These are phyloP conservation scores for Sordariomycetes sp. DNA, from an alignment of 2,329 filamentous ascomycete genomes.

Conservation along the genomic window DNA sequence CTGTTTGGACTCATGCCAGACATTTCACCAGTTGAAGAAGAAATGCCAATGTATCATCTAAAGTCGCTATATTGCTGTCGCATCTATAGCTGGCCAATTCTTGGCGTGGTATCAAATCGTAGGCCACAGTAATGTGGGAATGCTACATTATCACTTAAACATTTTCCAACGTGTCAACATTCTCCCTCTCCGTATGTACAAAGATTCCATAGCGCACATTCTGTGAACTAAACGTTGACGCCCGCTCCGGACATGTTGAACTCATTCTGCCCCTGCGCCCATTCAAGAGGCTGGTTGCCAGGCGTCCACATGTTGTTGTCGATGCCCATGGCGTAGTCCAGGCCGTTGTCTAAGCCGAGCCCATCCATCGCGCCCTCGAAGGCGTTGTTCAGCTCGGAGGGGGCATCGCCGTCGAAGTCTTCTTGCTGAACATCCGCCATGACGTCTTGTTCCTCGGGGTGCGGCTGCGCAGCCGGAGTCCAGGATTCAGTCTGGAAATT, in stretches of 20 bases:
- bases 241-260: slow-evolving; percentile 19
- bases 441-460: not conserved
- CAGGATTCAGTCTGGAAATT: no score
- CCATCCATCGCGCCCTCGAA: slow-evolving; percentile 39
- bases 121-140: no score
- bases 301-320: slow-evolving; percentile 25
- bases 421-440: slow-evolving; percentile 4
- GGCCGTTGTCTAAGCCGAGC: slow-evolving; percentile 33
- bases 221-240: slow-evolving; percentile 16
- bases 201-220: no score
- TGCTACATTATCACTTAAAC: no score
- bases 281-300: slow-evolving; percentile 2
- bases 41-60: no score
- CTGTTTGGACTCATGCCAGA: no score
- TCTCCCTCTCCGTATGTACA: no score
- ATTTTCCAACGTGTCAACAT: no score
- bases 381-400: slow-evolving; percentile 36
- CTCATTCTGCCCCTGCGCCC: slow-evolving; percentile 10
- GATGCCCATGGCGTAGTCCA: slow-evolving; percentile 30
- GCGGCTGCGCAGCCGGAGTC: not conserved
- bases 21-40: no score
- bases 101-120: no score
- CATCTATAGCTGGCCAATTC: no score
- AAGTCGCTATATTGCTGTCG: no score
- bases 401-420: not conserved